Evolutionary conservation across 2,329 filamentous ascomycete species (phyloP).

Genomic region (Pezicula neosporulosa): DNA sequence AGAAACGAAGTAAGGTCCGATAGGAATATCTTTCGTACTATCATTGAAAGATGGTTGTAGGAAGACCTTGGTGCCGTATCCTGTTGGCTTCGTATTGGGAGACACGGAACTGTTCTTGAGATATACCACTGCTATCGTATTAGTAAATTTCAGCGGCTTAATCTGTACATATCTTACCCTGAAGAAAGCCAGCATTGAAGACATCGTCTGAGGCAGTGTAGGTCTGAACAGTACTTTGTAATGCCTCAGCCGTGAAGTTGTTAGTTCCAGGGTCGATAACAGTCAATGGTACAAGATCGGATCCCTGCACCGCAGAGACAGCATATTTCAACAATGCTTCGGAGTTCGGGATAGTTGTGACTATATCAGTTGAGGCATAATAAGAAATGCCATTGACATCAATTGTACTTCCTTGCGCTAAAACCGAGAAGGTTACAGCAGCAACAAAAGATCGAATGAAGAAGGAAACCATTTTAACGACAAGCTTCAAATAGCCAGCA

Average conservation of each 20-base stretch:
- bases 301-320: not conserved
- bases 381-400: slow-evolving; percentile 21
- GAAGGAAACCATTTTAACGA: no score
- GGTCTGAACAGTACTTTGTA: slow-evolving; percentile 1
- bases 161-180: not conserved
- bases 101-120: not conserved
- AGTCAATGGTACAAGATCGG: slow-evolving; percentile 3
- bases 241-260: not conserved
- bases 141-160: not conserved
- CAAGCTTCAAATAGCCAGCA: no score
- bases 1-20: slow-evolving; percentile 48
- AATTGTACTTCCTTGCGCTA: not conserved
- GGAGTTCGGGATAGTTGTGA: not conserved
- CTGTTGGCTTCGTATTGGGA: not conserved
- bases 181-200: slow-evolving; percentile 3
- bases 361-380: slow-evolving; percentile 10
- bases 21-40: slow-evolving; percentile 27
- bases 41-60: slow-evolving; percentile 10
- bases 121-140: not conserved
- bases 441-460: no score
- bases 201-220: slow-evolving; percentile 5
- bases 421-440: no score
- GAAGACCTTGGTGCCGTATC: slow-evolving; percentile 18
- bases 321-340: not conserved
- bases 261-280: not conserved